Evolutionary conservation across 176 grass and related monocot species (phyloP).

Genomic region (Aegilops speltoides): DNA sequence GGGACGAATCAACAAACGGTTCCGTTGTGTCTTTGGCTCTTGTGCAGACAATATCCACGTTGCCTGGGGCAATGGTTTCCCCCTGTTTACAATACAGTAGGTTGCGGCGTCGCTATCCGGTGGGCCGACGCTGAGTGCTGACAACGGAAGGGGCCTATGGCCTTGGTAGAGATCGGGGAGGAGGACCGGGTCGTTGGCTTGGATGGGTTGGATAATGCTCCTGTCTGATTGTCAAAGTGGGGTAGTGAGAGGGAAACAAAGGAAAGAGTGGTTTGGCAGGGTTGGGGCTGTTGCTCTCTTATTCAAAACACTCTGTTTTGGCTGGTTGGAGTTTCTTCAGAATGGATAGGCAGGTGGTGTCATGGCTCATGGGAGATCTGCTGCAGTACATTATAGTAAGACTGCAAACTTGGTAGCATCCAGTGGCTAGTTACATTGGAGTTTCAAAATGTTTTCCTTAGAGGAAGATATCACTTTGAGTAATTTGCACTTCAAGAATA

Average conservation of each 20-base stretch:
- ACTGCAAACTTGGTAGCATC: background rate
- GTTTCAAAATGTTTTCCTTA: background rate
- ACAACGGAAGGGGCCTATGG: conserved; percentile 14
- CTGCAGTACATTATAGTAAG: background rate
- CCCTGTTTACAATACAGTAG: conserved; percentile 5
- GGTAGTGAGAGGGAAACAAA: conserved; percentile 37
- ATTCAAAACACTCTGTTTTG: conserved; percentile 25
- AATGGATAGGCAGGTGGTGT: background rate
- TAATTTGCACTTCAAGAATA: background rate
- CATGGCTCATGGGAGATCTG: background rate
- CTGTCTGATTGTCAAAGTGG: conserved; percentile 36
- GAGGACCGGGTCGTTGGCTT: conserved; percentile 13
- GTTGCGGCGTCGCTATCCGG: conserved; percentile 29
- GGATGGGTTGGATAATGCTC: conserved; percentile 32
- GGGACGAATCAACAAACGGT: background rate
- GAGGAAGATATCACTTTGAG: background rate
- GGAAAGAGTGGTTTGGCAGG: conserved; percentile 23
- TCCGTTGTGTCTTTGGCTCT: conserved; percentile 29
- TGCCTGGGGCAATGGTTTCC: conserved; percentile 11
- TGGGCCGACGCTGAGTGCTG: background rate
- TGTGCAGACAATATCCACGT: conserved; percentile 42
- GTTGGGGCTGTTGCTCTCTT: conserved; percentile 8
- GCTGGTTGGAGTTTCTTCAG: conserved; percentile 22
- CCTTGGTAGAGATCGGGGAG: conserved; percentile 6
- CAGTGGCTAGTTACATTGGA: background rate